A percentile compares a stretch with the other conserved stretches of the same genome.
phyloP scores from a whole-genome alignment of 208 protist genomes.

The Leishmania mexicana region DNA sequence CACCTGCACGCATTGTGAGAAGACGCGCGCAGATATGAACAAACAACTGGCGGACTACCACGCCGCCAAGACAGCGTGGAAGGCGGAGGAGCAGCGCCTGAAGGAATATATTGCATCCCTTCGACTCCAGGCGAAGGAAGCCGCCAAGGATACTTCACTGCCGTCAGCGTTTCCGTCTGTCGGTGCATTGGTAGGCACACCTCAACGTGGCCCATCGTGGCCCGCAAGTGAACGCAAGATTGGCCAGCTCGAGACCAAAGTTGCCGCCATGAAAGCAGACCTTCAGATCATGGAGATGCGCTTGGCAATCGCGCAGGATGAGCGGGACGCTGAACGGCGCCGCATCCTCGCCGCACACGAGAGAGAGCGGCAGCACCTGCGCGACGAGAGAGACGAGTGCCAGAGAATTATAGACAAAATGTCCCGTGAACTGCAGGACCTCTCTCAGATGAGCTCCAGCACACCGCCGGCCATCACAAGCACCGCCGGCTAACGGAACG shows the following conservation, averaged over 20 bases:
- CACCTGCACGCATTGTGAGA: slow-evolving; percentile 10
- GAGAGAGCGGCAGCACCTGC: slow-evolving; percentile 43
- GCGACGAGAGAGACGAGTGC: slow-evolving; percentile 58
- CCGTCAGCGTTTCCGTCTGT: neutral
- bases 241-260: slow-evolving; percentile 35
- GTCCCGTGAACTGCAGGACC: slow-evolving; percentile 46
- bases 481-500: slow-evolving; percentile 2
- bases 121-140: slow-evolving; percentile 9
- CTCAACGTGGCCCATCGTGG: neutral
- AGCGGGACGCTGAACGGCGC: slow-evolving; percentile 51
- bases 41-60: slow-evolving; percentile 15
- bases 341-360: slow-evolving; percentile 50
- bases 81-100: slow-evolving; percentile 32
- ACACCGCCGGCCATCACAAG: slow-evolving; percentile 22
- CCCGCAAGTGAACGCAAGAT: slow-evolving; percentile 34
- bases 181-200: neutral
- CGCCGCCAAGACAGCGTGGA: slow-evolving; percentile 13
- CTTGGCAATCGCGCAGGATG: slow-evolving; percentile 39
- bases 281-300: slow-evolving; percentile 56
- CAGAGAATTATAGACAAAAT: slow-evolving; percentile 54
- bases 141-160: neutral
- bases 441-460: slow-evolving; percentile 30
- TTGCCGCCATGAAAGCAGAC: slow-evolving; percentile 42
- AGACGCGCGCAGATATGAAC: slow-evolving; percentile 23
- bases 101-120: slow-evolving; percentile 19